Evolutionary conservation across 441 rosid species (phyloP).

Genomic region (Populus hybrid): DNA sequence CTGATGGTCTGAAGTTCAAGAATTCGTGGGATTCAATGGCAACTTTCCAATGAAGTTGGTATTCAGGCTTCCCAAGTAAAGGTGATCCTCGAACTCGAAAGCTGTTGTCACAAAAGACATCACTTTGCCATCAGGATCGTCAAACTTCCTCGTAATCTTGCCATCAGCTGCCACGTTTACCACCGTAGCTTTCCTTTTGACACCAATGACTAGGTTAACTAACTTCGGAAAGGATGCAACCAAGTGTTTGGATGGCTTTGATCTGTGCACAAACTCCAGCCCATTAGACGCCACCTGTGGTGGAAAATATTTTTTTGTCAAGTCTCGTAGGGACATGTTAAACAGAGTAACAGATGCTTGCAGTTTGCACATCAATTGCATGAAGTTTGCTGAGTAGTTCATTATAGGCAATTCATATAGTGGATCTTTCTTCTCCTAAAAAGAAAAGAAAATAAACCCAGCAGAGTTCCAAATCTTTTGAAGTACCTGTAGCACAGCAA

Average conservation of each 20-base stretch:
- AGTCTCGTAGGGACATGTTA: not conserved
- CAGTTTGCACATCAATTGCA: not conserved
- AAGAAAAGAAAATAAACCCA: not conserved
- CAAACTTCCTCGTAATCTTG: slow-evolving; percentile 31
- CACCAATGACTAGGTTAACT: slow-evolving; percentile 6
- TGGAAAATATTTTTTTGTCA: too few species aligned
- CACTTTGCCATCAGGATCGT: slow-evolving; percentile 45
- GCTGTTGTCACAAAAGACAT: slow-evolving; percentile 48
- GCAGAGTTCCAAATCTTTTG: not conserved
- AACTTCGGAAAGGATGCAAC: slow-evolving; percentile 35
- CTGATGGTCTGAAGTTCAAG: not conserved
- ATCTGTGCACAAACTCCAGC: slow-evolving; percentile 40
- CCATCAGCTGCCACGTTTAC: slow-evolving; percentile 45
- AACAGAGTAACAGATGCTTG: not conserved
- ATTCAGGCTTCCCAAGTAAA: slow-evolving; percentile 49
- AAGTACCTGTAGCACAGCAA: slow-evolving; percentile 36
- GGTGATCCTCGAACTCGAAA: slow-evolving; percentile 46
- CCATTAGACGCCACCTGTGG: slow-evolving; percentile 25
- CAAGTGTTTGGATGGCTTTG: slow-evolving; percentile 32
- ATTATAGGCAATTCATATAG: not conserved
- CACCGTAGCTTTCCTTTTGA: slow-evolving; percentile 24
- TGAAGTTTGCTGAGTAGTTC: not conserved
- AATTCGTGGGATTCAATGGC: slow-evolving; percentile 17
- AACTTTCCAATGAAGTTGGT: slow-evolving; percentile 46
- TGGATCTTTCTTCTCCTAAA: not conserved